Percentiles rank a stretch among this genome's conserved stretches.
These are phyloP conservation scores for Orobanche coerulescens DNA, from an alignment of 257 asterid genomes.

Conservation along the genomic window DNA sequence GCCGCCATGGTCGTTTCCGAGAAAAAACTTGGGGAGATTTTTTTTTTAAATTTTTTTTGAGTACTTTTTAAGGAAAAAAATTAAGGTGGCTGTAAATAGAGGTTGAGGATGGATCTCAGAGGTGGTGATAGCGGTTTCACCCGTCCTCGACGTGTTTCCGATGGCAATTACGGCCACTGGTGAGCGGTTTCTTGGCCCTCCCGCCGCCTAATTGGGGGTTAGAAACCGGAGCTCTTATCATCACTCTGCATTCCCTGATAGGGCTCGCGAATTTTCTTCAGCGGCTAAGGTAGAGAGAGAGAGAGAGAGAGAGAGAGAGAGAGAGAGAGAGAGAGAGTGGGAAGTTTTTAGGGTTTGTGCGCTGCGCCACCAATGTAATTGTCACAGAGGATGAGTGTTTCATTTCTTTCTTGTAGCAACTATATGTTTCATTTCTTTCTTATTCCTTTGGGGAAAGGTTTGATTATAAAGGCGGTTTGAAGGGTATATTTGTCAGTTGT, in stretches of 20 bases:
- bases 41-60: too few species aligned
- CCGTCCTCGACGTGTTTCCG: slow-evolving; percentile 90
- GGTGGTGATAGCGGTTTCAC: slow-evolving; percentile 27
- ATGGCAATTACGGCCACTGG: slow-evolving; percentile 66
- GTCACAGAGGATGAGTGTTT: too few species aligned
- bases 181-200: slow-evolving; percentile 28
- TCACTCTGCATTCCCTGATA: slow-evolving; percentile 79
- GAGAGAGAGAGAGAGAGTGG: too few species aligned
- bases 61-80: too few species aligned
- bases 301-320: too few species aligned
- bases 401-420: too few species aligned
- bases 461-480: not conserved
- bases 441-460: not conserved
- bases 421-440: too few species aligned
- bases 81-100: not conserved
- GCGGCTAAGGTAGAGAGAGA: too few species aligned
- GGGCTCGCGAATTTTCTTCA: not conserved
- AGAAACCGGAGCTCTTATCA: slow-evolving; percentile 38
- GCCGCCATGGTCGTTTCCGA: not conserved
- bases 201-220: slow-evolving; percentile 37
- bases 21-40: too few species aligned
- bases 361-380: too few species aligned
- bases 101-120: not conserved
- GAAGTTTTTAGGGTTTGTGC: too few species aligned
- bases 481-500: not conserved